Conservation (phyloP, 1,139 yeast species). For the Taphrina communis region DNA sequence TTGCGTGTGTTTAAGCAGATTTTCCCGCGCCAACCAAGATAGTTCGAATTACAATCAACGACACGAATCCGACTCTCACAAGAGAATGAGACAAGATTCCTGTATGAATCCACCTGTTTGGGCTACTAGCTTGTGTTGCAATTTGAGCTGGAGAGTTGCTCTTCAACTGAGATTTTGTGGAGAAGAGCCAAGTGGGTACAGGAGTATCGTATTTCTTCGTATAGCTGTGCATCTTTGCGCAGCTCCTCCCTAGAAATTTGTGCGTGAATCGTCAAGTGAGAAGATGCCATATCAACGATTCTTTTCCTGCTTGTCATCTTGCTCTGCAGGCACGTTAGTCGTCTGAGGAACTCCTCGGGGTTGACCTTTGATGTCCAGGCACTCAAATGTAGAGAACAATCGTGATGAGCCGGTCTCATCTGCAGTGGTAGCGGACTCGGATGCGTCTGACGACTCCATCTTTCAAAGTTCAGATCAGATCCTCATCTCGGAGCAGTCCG, state of each 20-base stretch:
- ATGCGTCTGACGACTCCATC: constrained; percentile 13
- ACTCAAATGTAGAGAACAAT: neutral
- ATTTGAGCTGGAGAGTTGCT: neutral
- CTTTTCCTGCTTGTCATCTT: too few relatives aligned
- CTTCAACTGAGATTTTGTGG: neutral
- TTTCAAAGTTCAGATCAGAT: neutral
- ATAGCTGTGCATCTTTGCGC: neutral
- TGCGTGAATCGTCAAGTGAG: constrained; percentile 2
- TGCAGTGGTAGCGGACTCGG: constrained; percentile 1
- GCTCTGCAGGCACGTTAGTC: too few relatives aligned
- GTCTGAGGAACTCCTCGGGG: neutral
- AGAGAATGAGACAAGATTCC: neutral
- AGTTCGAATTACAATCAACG: too few relatives aligned
- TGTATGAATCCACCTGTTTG: neutral
- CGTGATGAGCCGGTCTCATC: constrained; percentile 5
- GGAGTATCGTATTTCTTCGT: neutral
- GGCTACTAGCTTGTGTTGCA: neutral
- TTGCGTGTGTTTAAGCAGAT: neutral
- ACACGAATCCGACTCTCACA: too few relatives aligned
- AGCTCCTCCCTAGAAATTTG: constrained; percentile 15
- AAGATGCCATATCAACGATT: neutral
- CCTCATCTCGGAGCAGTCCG: neutral
- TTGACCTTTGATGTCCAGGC: neutral
- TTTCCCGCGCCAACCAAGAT: too few relatives aligned
- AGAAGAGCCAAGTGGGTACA: neutral